Evolutionary conservation across 345 rosid genomes (phyloP).

Genomic region (Bruguiera sexangula): DNA sequence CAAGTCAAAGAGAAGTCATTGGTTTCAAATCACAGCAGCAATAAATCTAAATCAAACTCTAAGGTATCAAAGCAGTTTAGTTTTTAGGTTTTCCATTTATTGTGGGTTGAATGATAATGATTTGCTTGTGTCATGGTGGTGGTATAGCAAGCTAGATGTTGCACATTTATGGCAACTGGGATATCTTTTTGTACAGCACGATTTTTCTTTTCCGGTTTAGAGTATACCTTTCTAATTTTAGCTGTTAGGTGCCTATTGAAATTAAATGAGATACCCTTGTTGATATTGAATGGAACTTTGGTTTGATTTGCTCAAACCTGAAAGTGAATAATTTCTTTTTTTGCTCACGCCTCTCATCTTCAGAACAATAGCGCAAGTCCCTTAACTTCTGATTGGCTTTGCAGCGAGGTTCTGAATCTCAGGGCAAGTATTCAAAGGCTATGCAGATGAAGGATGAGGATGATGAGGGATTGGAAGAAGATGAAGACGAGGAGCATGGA

Average conservation of each 20-base stretch:
- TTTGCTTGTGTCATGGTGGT: neutral
- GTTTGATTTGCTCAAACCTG: neutral
- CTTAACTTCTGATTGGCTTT: neutral
- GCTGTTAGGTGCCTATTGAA: too few relatives aligned
- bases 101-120: neutral
- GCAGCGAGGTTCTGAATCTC: conserved; percentile 19
- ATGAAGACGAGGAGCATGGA: conserved; percentile 26
- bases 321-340: neutral
- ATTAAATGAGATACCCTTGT: too few relatives aligned
- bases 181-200: too few relatives aligned
- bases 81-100: neutral
- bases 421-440: conserved; percentile 13
- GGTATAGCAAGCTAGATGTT: neutral
- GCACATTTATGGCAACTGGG: neutral
- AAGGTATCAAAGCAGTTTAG: conserved; percentile 3
- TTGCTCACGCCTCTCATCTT: neutral
- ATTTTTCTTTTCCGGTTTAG: too few relatives aligned
- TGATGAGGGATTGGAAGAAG: conserved; percentile 20
- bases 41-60: conserved; percentile 15
- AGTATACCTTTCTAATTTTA: too few relatives aligned
- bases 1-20: conserved; percentile 17
- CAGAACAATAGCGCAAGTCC: neutral
- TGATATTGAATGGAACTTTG: neutral
- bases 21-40: conserved; percentile 18
- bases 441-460: conserved; percentile 17